A percentile compares a stretch with the other conserved stretches of the same genome.
Conservation (phyloP, 805 yeast species). For the Blastobotrys mokoenaii region DNA sequence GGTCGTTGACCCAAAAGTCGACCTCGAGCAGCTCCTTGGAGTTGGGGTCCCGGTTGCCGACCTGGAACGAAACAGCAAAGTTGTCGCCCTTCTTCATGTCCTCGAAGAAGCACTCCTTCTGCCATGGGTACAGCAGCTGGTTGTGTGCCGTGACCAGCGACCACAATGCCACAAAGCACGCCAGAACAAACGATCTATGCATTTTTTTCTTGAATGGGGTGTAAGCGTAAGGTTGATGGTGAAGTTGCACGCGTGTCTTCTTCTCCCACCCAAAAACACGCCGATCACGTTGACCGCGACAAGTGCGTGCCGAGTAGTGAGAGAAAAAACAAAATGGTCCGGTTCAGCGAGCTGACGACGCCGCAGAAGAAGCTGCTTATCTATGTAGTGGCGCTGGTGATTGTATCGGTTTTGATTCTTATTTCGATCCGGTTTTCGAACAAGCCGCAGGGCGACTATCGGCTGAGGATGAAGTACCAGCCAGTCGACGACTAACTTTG, state of each 20-base stretch:
- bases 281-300: no score
- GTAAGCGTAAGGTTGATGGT: no score
- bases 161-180: neutral
- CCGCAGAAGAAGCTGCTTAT: slow-evolving; percentile 11
- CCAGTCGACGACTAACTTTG: no score
- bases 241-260: no score
- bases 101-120: slow-evolving; percentile 85
- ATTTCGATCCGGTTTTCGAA: slow-evolving; percentile 1
- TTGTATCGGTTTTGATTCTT: slow-evolving; percentile 6
- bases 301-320: no score
- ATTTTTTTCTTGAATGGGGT: no score
- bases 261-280: no score
- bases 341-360: slow-evolving; percentile 3
- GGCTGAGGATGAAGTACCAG: neutral
- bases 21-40: slow-evolving; percentile 30
- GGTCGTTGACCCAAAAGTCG: slow-evolving; percentile 55
- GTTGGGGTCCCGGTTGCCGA: slow-evolving; percentile 68
- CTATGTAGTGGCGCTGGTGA: slow-evolving; percentile 8
- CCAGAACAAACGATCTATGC: neutral
- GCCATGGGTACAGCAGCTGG: slow-evolving; percentile 72
- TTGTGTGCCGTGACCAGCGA: slow-evolving; percentile 52
- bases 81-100: slow-evolving; percentile 75
- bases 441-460: neutral
- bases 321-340: no score
- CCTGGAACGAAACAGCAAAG: slow-evolving; percentile 83